A percentile compares a stretch with the other conserved stretches of the same genome.
Evolutionary conservation across 257 asterid genomes (phyloP).

Genomic region (Vinca minor): DNA sequence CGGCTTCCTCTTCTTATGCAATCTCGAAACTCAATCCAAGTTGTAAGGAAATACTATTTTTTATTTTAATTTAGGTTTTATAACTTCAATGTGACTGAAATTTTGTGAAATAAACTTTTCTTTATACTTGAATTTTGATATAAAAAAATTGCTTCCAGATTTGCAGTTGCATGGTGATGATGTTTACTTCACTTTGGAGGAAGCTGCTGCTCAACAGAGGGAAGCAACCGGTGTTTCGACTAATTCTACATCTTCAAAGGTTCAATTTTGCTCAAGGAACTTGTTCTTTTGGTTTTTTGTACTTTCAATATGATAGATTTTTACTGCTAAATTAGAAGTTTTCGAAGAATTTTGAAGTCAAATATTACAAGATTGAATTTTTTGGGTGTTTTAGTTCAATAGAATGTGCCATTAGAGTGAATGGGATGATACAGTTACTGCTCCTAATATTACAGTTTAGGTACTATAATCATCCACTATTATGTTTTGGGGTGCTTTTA

Average conservation of each 20-base stretch:
- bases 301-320: not conserved
- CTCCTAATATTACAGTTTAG: not conserved
- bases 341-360: not conserved
- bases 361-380: not conserved
- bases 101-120: too few relatives aligned
- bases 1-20: constrained; percentile 19
- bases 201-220: constrained; percentile 35
- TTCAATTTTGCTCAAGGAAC: constrained; percentile 10
- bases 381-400: not conserved
- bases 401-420: not conserved
- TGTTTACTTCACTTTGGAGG: constrained; percentile 78
- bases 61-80: too few relatives aligned
- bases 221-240: constrained; percentile 40
- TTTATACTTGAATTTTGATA: not conserved
- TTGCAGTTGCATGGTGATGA: constrained; percentile 95
- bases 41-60: constrained; percentile 34
- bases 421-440: not conserved
- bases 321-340: not conserved
- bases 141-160: constrained; percentile 43
- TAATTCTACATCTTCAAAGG: constrained; percentile 55
- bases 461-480: not conserved
- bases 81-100: too few relatives aligned
- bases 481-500: not conserved
- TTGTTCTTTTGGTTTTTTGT: not conserved
- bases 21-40: constrained; percentile 65